These are phyloP conservation scores for barrel medic (Medicago truncatula) DNA, from an alignment of 306 rosid genomes.

Conservation along the genomic window DNA sequence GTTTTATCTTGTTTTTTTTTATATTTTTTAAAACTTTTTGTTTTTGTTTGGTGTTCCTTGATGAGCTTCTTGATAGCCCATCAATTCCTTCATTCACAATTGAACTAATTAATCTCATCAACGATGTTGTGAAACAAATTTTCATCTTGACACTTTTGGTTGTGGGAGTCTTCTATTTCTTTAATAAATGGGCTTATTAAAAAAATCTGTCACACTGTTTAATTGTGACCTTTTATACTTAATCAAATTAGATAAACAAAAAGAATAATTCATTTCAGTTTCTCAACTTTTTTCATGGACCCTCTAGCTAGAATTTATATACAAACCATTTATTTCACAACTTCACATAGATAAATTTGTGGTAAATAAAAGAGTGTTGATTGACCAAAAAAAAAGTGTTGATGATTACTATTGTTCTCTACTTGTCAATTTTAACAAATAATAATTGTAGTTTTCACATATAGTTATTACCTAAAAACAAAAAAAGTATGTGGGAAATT, in stretches of 20 bases:
- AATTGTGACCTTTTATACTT: not conserved
- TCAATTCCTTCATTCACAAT: slow-evolving; percentile 22
- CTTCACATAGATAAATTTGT: not conserved
- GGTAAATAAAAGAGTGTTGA: not conserved
- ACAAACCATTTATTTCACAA: no score
- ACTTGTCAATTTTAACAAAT: no score
- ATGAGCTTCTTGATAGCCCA: slow-evolving; percentile 6
- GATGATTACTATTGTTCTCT: not conserved
- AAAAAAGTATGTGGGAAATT: no score
- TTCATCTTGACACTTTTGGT: not conserved
- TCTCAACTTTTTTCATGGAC: not conserved
- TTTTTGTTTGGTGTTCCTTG: not conserved
- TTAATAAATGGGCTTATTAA: not conserved
- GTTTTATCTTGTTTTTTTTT: slow-evolving; percentile 6
- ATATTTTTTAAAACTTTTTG: not conserved
- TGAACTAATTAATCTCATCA: slow-evolving; percentile 9
- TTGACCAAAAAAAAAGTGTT: not conserved
- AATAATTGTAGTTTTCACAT: no score
- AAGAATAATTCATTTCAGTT: not conserved
- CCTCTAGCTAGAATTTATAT: no score
- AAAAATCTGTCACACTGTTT: not conserved
- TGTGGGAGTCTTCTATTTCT: not conserved
- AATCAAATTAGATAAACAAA: not conserved
- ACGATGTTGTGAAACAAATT: not conserved
- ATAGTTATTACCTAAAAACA: no score